Percentiles rank a stretch among this genome's conserved stretches.
phyloP scores from a whole-genome alignment of 1,284 basidiomycete genomes.

The Marasmius tenuissimus region DNA sequence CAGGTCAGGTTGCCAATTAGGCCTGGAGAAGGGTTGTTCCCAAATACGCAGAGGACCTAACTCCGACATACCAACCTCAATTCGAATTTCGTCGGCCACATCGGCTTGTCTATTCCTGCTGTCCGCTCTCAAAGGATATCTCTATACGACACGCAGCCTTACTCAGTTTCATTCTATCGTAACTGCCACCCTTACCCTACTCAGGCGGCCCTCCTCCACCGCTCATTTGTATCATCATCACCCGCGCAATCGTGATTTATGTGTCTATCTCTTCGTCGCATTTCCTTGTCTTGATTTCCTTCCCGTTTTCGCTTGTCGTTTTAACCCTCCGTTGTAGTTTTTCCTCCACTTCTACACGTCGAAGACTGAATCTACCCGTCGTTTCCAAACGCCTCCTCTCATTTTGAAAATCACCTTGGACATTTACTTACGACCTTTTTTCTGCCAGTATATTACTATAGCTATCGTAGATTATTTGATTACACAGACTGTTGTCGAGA shows the following conservation, averaged over 20 bases:
- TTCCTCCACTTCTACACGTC: not conserved
- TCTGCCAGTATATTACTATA: too few species aligned
- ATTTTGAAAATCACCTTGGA: not conserved
- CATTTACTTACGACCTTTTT: too few species aligned
- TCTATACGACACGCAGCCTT: not conserved
- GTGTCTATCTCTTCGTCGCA: not conserved
- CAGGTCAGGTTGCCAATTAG: slow-evolving; percentile 43
- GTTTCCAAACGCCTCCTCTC: not conserved
- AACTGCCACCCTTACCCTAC: too few species aligned
- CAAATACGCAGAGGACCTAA: slow-evolving; percentile 10
- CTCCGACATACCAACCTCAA: not conserved
- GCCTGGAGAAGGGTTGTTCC: slow-evolving; percentile 43
- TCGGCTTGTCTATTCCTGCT: not conserved
- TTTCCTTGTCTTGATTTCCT: not conserved
- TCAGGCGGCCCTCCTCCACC: not conserved
- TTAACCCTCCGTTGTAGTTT: not conserved
- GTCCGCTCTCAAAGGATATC: not conserved
- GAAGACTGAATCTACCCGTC: not conserved
- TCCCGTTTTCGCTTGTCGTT: not conserved
- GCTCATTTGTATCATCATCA: not conserved
- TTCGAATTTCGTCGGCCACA: not conserved
- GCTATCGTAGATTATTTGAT: too few species aligned
- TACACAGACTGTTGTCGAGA: too few species aligned
- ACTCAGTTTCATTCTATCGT: too few species aligned
- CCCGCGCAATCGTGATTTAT: not conserved